Evolutionary conservation across 2,329 filamentous ascomycete species (phyloP).

Genomic region (Aspergillus ibericus): DNA sequence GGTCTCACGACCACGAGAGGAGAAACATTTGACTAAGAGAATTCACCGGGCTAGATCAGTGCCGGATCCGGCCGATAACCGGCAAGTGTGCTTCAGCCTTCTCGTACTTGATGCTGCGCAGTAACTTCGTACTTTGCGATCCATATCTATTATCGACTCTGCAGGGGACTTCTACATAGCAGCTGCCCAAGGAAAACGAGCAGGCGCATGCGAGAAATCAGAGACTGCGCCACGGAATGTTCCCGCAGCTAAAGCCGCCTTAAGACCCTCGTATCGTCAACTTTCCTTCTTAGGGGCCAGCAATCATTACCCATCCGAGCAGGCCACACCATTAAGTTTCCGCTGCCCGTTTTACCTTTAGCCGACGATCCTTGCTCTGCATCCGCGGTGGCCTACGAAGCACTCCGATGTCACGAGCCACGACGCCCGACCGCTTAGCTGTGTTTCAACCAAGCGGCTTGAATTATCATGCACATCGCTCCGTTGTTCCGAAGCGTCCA

Average conservation of each 20-base stretch:
- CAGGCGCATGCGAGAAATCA: background rate
- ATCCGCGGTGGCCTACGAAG: background rate
- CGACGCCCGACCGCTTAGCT: background rate
- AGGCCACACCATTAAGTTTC: slow-evolving; percentile 5
- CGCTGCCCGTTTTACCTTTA: background rate
- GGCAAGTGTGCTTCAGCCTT: background rate
- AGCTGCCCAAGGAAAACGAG: background rate
- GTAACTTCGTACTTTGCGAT: background rate
- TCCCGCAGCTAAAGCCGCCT: slow-evolving; percentile 12
- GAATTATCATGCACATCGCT: background rate
- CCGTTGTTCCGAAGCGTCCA: background rate
- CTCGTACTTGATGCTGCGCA: background rate
- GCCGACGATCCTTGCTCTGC: slow-evolving; percentile 6
- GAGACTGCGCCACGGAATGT: slow-evolving; percentile 6
- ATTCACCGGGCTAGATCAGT: slow-evolving; percentile 5
- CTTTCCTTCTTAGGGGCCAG: background rate
- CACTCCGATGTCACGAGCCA: background rate
- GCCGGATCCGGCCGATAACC: background rate
- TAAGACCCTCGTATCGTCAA: background rate
- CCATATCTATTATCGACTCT: background rate
- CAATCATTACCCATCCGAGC: slow-evolving; percentile 10
- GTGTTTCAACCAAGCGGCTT: background rate
- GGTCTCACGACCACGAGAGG: background rate
- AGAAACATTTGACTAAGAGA: slow-evolving; percentile 12
- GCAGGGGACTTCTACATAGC: background rate